Percentiles rank a stretch among this genome's conserved stretches.
phyloP scores from a whole-genome alignment of 805 yeast genomes.

The Saccharomycopsis babjevae region DNA sequence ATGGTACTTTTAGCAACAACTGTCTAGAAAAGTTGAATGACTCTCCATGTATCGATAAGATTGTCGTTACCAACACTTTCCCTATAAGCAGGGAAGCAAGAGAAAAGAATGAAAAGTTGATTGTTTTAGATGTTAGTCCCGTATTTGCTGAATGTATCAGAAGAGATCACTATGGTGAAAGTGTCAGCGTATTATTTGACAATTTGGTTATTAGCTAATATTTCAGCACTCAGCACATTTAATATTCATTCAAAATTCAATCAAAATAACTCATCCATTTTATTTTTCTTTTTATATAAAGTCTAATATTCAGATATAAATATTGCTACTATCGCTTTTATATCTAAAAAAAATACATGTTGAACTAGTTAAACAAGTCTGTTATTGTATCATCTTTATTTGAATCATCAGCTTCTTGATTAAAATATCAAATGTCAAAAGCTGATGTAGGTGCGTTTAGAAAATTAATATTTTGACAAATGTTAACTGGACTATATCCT shows the following conservation, averaged over 20 bases:
- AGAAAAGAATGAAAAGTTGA: slow-evolving; percentile 55
- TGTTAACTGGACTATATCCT: neutral
- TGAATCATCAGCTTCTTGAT: too few relatives aligned
- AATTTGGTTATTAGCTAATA: slow-evolving; percentile 47
- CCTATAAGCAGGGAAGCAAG: slow-evolving; percentile 65
- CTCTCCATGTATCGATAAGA: slow-evolving; percentile 76
- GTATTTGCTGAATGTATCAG: slow-evolving; percentile 97
- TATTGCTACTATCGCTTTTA: neutral
- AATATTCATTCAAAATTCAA: neutral
- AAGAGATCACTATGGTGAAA: slow-evolving; percentile 97
- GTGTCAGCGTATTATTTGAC: slow-evolving; percentile 86
- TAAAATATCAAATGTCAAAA: too few relatives aligned
- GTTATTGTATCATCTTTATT: too few relatives aligned
- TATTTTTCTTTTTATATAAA: neutral
- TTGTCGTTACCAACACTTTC: slow-evolving; percentile 93
- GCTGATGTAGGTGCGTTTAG: neutral
- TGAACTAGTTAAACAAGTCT: too few relatives aligned
- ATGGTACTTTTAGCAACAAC: slow-evolving; percentile 84
- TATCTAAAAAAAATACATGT: neutral
- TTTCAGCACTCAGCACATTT: neutral
- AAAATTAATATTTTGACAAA: neutral
- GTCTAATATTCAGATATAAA: neutral
- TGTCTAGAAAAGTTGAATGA: slow-evolving; percentile 72
- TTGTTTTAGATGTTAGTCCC: slow-evolving; percentile 85
- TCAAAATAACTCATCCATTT: neutral